A percentile compares a stretch with the other conserved stretches of the same genome.
Conservation (phyloP, 495 filamentous ascomycete species). For the Talaromyces ruber region DNA sequence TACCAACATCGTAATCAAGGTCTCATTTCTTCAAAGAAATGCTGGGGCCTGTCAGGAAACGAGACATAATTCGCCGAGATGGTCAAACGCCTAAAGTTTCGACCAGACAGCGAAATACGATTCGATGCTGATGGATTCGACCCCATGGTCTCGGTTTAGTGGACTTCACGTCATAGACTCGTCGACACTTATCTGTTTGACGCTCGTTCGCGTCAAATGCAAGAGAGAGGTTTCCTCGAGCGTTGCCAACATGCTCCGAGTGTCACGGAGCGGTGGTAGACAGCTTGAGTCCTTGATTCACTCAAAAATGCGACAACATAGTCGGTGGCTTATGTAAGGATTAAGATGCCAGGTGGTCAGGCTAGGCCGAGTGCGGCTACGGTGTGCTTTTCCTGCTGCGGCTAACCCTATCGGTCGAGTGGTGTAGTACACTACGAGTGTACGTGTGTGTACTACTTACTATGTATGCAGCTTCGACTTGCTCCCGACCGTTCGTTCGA, state of each 20-base stretch:
- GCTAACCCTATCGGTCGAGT: neutral
- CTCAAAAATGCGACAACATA: too few relatives aligned
- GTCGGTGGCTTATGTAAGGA: too few relatives aligned
- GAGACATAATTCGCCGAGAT: neutral
- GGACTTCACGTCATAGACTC: neutral
- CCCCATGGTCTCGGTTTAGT: neutral
- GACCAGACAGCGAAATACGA: neutral
- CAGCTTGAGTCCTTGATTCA: too few relatives aligned
- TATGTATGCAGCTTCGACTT: neutral
- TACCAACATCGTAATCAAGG: neutral
- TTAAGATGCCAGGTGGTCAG: too few relatives aligned
- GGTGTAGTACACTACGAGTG: too few relatives aligned
- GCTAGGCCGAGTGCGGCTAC: conserved; percentile 2
- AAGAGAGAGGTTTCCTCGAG: neutral
- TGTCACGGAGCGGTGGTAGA: neutral
- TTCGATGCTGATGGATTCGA: neutral
- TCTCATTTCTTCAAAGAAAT: neutral
- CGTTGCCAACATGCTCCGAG: neutral
- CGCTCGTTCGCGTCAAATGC: neutral
- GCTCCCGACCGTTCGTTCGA: too few relatives aligned
- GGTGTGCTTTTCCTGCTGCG: neutral
- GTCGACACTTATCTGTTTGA: neutral
- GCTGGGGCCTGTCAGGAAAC: neutral
- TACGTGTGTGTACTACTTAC: too few relatives aligned
- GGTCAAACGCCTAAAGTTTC: neutral